Conservation (phyloP, 1,284 basidiomycete species). For the Sanghuangporus weigelae region DNA sequence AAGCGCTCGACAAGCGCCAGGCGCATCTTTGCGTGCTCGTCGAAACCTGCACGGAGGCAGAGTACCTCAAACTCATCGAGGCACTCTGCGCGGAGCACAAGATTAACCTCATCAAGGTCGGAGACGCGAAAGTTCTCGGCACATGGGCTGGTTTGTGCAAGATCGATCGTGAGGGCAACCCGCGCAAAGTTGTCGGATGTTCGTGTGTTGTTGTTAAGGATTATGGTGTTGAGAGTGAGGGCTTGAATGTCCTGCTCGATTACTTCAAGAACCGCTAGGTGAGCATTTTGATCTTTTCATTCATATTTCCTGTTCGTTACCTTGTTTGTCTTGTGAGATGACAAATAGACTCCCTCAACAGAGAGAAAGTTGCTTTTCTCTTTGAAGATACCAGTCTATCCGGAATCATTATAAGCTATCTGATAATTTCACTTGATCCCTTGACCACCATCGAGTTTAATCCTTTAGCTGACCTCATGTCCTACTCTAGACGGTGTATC, state of each 20-base stretch:
- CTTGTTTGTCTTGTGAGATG: conserved; percentile 42
- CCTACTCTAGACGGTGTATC: not conserved
- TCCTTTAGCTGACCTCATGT: not conserved
- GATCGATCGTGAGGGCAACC: conserved; percentile 98
- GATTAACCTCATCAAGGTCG: conserved; percentile 99
- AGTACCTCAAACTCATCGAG: conserved; percentile 99
- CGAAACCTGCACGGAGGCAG: conserved; percentile 98
- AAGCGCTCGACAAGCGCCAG: conserved; percentile 98
- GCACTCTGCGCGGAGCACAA: conserved; percentile 99
- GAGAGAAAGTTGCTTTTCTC: conserved; percentile 44
- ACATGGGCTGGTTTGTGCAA: conserved; percentile 99
- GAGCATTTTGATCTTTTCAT: conserved; percentile 27
- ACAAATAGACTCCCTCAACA: conserved; percentile 87
- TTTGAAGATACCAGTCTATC: conserved; percentile 72
- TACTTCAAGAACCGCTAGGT: conserved; percentile 90
- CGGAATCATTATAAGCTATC: conserved; percentile 79
- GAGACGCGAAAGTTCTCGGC: conserved; percentile 95
- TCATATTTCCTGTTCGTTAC: conserved; percentile 11
- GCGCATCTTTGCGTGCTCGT: conserved; percentile 98
- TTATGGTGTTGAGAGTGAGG: conserved; percentile 94
- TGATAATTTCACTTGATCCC: conserved; percentile 35
- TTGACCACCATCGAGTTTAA: not conserved
- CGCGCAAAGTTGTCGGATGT: conserved; percentile 94
- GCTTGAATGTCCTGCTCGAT: conserved; percentile 94
- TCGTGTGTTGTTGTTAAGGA: conserved; percentile 98